phyloP scores from a whole-genome alignment of 176 grass and related monocot species.

The Carex parvula region DNA sequence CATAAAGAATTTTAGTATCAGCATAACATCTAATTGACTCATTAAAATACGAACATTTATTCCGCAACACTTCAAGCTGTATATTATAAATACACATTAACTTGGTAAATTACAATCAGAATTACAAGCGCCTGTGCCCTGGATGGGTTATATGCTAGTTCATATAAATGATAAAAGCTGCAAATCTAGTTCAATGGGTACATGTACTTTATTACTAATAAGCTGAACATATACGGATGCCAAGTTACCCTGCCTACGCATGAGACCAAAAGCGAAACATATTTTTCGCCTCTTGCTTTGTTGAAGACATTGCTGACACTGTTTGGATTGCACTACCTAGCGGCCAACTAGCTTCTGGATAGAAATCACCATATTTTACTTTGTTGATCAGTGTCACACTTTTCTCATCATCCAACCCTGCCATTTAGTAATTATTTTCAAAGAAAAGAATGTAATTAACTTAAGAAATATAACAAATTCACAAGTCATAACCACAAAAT shows the following conservation, averaged over 20 bases:
- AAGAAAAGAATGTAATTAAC: neutral
- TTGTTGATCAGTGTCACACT: constrained; percentile 36
- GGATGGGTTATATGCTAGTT: too few relatives aligned
- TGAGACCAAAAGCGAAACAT: constrained; percentile 9
- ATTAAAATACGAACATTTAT: too few relatives aligned
- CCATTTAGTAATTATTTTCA: neutral
- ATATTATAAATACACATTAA: too few relatives aligned
- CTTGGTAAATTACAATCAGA: too few relatives aligned
- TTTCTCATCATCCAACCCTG: constrained; percentile 34
- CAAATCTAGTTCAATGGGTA: neutral
- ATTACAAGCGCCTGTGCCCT: too few relatives aligned
- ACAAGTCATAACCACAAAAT: neutral
- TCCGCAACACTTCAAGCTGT: too few relatives aligned
- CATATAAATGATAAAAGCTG: neutral
- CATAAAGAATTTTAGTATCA: too few relatives aligned
- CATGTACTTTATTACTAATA: neutral
- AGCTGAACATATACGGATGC: neutral
- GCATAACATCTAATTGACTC: too few relatives aligned
- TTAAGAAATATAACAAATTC: neutral
- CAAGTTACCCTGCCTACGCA: neutral
- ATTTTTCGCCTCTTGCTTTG: neutral
- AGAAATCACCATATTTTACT: constrained; percentile 37
- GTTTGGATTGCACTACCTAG: constrained; percentile 50
- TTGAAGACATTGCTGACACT: constrained; percentile 10
- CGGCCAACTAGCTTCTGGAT: constrained; percentile 41